Evolutionary conservation across 1,139 yeast genomes (phyloP), one percentile per base, ranked within the genome.

Genomic region (Meyerozyma smithsonii): DNA sequence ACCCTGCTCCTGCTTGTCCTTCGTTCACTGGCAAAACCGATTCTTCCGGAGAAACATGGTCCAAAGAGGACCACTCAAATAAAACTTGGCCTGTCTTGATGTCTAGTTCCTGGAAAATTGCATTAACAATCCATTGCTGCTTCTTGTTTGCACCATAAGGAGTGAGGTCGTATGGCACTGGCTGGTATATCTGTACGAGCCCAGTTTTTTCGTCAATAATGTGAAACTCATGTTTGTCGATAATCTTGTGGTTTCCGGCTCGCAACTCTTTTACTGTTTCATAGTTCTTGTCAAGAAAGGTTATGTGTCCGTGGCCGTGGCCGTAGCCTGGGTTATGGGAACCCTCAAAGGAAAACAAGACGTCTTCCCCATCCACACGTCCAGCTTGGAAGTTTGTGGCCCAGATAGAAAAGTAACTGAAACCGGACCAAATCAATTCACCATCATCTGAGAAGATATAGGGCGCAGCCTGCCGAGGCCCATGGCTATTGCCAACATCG

Each of bases 51-150:
- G 62, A 52, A 24, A 66, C 56, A 44, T 66, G 69, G 23, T 66
- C 69, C 16, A 64, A 46, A 5, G 71, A 58, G 17, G 58, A 53
- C 72, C 72, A 66, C 42, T 64, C 66, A 42, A 64, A 66, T 18
- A 64, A 39, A 11, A 66, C 55, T 26, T 64, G 56, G 6, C 69
- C 72, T 8, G 66, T 59, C 12, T 51, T 57, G 36, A 64, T 48
- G 46, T 66, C 70, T 4, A 65, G 34, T 42, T 66, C 72, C 45
- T 64, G 69, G 44, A 63, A 53, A 21, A 51, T 50, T 5, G 67
- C 61, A 44, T 62, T 56, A 14, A 59, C 58, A 39, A 63, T 51
- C 68, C 69, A 64, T 40, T 55, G 63, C 39, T 60, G 64, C 17
- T 50, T 50, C 6, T 41, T 23, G 4, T 49, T 45, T 8, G 52